phyloP scores from a whole-genome alignment of 768 basidiomycete genomes.

The Symmetrospora coprosmae region DNA sequence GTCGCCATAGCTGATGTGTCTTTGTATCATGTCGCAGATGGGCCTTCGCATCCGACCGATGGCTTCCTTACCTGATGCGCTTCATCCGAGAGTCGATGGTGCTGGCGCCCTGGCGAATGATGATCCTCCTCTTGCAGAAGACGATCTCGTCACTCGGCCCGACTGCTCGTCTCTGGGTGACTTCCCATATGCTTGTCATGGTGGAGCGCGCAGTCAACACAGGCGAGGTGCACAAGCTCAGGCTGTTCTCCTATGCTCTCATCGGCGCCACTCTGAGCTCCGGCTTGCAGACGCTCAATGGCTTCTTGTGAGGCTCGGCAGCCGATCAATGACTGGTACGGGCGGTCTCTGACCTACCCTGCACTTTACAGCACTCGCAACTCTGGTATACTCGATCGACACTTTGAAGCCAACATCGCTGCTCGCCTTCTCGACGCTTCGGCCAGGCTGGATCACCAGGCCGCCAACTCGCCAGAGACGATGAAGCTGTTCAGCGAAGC shows the following conservation, averaged over 20 bases:
- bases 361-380: not conserved
- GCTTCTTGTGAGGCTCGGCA: slow-evolving; percentile 9
- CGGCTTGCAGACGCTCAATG: not conserved
- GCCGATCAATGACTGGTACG: too few species aligned
- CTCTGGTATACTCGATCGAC: slow-evolving; percentile 9
- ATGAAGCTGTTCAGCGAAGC: slow-evolving; percentile 9
- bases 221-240: not conserved
- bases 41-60: not conserved
- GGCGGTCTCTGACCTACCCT: too few species aligned
- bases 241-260: not conserved
- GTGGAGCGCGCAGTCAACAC: slow-evolving; percentile 10
- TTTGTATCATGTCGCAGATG: not conserved
- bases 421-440: slow-evolving; percentile 2
- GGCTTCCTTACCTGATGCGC: not conserved
- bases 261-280: not conserved
- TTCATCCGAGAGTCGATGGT: slow-evolving; percentile 3
- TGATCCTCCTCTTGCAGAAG: not conserved
- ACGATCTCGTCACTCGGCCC: not conserved
- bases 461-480: not conserved
- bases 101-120: slow-evolving; percentile 11
- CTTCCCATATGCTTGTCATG: not conserved
- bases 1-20: not conserved
- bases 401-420: slow-evolving; percentile 1
- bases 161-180: slow-evolving; percentile 8
- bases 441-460: not conserved